A percentile compares a stretch with the other conserved stretches of the same genome.
Evolutionary conservation across 495 filamentous ascomycete genomes (phyloP).

Genomic region (Penicillium cinerascens): DNA sequence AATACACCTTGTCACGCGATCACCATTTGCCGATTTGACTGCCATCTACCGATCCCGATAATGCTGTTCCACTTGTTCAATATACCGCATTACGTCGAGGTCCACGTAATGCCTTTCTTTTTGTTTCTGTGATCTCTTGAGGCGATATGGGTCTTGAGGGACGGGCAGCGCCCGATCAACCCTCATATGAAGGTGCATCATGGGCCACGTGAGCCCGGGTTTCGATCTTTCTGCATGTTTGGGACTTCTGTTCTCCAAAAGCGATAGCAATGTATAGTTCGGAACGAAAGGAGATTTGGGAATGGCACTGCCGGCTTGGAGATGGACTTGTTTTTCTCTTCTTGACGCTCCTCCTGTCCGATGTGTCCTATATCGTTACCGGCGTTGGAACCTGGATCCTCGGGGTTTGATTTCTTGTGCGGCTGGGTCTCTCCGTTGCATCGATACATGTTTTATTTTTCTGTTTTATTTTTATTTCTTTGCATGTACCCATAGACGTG

Average conservation of each 20-base stretch:
- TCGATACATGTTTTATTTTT: slow-evolving; percentile 21
- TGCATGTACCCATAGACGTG: slow-evolving; percentile 35
- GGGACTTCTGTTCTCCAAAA: slow-evolving; percentile 18
- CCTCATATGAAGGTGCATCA: slow-evolving; percentile 8
- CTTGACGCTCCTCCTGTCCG: slow-evolving; percentile 22
- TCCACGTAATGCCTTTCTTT: not conserved
- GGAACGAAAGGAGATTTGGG: slow-evolving; percentile 7
- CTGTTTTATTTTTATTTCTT: slow-evolving; percentile 19
- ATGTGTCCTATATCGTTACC: slow-evolving; percentile 30
- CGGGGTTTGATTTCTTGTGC: slow-evolving; percentile 21
- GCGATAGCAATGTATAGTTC: slow-evolving; percentile 30
- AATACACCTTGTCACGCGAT: slow-evolving; percentile 5
- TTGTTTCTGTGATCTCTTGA: slow-evolving; percentile 12
- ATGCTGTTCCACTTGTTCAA: slow-evolving; percentile 8
- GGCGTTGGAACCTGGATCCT: slow-evolving; percentile 35
- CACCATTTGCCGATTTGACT: slow-evolving; percentile 7
- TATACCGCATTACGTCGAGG: slow-evolving; percentile 1
- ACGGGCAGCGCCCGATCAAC: slow-evolving; percentile 14
- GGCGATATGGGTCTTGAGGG: slow-evolving; percentile 11
- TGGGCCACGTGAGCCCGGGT: not conserved
- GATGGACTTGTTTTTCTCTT: slow-evolving; percentile 13
- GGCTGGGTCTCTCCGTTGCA: slow-evolving; percentile 21
- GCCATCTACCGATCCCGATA: slow-evolving; percentile 1
- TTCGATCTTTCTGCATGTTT: slow-evolving; percentile 18
- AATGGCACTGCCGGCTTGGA: slow-evolving; percentile 11